These are phyloP conservation scores for Nakazawaea sp. DNA, from an alignment of 805 yeast species.

Conservation along the genomic window DNA sequence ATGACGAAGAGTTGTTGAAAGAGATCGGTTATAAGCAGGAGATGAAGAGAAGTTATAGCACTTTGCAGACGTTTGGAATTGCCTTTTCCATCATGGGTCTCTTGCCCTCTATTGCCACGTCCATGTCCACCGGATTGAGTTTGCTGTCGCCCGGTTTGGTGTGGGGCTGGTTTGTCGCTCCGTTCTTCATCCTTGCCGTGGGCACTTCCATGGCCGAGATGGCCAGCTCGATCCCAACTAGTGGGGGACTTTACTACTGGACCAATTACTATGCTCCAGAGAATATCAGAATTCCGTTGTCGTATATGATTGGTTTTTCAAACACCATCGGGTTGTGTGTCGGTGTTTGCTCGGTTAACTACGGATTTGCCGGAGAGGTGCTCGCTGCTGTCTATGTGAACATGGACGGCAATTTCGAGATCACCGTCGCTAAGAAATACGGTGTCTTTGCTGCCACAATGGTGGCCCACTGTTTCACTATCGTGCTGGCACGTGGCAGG, in stretches of 20 bases:
- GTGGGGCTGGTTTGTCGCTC: constrained; percentile 50
- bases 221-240: constrained; percentile 54
- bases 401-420: constrained; percentile 31
- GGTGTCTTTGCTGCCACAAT: constrained; percentile 39
- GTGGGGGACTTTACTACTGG: constrained; percentile 57
- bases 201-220: constrained; percentile 56
- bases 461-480: constrained; percentile 28
- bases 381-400: constrained; percentile 34
- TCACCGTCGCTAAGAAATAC: constrained; percentile 31
- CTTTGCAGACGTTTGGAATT: constrained; percentile 53
- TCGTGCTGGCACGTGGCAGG: constrained; percentile 32
- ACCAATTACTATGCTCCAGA: constrained; percentile 37
- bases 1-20: constrained; percentile 29
- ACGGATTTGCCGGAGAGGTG: constrained; percentile 37
- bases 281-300: constrained; percentile 26
- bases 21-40: constrained; percentile 64
- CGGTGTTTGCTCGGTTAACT: constrained; percentile 35
- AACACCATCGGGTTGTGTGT: constrained; percentile 35
- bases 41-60: constrained; percentile 49
- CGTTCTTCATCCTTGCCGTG: constrained; percentile 43
- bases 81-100: constrained; percentile 60
- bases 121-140: constrained; percentile 46
- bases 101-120: constrained; percentile 58
- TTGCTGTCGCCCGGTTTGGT: constrained; percentile 53
- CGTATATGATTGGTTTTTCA: constrained; percentile 35